Base-by-base conservation (phyloP, 371 early-diverging fungal genomes). In the Mucor circinelloides region DNA sequence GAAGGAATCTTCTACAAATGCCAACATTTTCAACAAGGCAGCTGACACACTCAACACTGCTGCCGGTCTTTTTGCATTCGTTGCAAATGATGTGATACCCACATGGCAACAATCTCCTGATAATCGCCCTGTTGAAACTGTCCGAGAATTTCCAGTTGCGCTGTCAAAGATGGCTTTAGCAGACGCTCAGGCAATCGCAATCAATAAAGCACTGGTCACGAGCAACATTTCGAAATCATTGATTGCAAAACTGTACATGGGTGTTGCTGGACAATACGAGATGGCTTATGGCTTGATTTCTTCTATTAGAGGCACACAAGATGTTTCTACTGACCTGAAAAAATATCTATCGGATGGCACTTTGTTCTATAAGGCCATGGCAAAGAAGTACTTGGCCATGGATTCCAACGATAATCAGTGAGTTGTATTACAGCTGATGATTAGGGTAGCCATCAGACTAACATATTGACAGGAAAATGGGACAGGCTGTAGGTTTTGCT, bases 391-490 rank as follows among this genome's bases (percentile, higher is more conserved):
- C 42, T 76, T 89, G 17, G 87, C 87, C 7, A 73, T 88, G 71
- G 88, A 89, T 75, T 87, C 89, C 2, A 81, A 87, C 36, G 88
- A 87, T 52, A 79, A 81, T 44, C 84, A 85, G 89, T 85, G 85
- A 76, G 85, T 70, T 23, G 34, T 6, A 36, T 31, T n/a, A 3
- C 21, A 19, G 21, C 28, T 25, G 7, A n/a, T n/a, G 25, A 12
- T 23, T 6, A 15, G 13, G 25, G 17, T 25, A 13, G 21, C 28
- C 31, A 2, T 56, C 56, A 32, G 31, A 13, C 30, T 28, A 32
- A 56, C 6, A 0, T 0, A 4, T 17, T 27, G 1, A 1, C 66
- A 89, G 89, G 64, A 82, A 85, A 69, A 79, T 81, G 70, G 89
- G 89, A 23, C 83, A 81, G 28, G 89, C 89, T 3, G 82, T 86